Evolutionary conservation across 2,329 filamentous ascomycete species (phyloP).

Genomic region (Colletotrichum paranaense): DNA sequence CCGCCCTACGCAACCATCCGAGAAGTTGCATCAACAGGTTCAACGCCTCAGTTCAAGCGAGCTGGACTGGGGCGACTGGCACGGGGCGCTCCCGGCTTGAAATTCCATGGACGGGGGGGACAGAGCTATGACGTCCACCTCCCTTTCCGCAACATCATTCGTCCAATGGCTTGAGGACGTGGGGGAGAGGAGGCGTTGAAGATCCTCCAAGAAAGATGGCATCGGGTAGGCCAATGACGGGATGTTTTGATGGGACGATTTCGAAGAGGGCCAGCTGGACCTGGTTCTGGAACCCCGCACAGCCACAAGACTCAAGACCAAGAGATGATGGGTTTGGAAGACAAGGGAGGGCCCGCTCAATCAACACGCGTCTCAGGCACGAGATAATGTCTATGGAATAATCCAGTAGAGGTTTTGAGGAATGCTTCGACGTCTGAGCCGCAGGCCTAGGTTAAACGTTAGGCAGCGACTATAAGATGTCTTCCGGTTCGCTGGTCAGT

Average conservation of each 20-base stretch:
- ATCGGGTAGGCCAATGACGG: neutral
- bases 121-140: constrained; percentile 21
- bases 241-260: constrained; percentile 22
- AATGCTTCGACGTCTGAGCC: neutral
- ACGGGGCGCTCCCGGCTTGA: neutral
- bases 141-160: neutral
- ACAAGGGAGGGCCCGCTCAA: neutral
- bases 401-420: neutral
- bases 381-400: neutral
- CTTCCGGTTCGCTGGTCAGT: neutral
- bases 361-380: neutral
- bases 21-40: neutral
- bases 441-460: neutral
- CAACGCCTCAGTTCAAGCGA: neutral
- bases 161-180: constrained; percentile 16
- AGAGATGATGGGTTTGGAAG: neutral
- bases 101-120: neutral
- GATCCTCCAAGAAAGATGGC: constrained; percentile 8
- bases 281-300: constrained; percentile 23
- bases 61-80: neutral
- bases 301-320: constrained; percentile 23
- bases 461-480: neutral
- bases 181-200: constrained; percentile 14
- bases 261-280: neutral
- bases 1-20: neutral